Evolutionary conservation across 805 yeast species (phyloP), one percentile per base, ranked within the genome.

Genomic region (Cyberlindnera veronae): DNA sequence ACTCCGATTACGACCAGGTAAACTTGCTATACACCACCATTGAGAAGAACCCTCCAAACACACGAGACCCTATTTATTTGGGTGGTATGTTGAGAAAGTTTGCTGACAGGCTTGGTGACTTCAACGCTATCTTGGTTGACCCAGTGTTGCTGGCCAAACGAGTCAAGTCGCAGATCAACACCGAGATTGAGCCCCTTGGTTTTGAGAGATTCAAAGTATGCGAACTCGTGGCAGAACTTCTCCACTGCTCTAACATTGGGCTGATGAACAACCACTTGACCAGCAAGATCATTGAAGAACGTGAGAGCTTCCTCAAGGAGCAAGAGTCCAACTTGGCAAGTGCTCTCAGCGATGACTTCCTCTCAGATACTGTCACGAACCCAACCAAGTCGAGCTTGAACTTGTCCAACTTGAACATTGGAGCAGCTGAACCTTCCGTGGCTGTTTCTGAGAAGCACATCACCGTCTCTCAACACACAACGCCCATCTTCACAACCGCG

Each of bases 231-330:
- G 99, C 99, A 0, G 99, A 93, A 58, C 70, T 93, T 32, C 69
- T 93, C 37, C 99, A 93, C 63, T 93, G 99, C 58, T 88, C 96
- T 10, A 93, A 93, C 63, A 93, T 93, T 95, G 86, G 85, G 3
- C 69, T 93, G 21, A 72, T 93, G 42, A 93, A 91, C 60, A 90
- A 90, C 45, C 77, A 75, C 24, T 69, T 73, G 28, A 90, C 90
- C 38, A 81, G 86, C 55, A 68, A 68, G 33, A 72, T 88, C 24
- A 76, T 89, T 19, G 60, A 66, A 26, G 81, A 84, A 44, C 76
- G 97, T 32, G 96, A 91, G 52, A 61, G 60, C 9, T 76, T 80
- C 44, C 71, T 96, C 29, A 62, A 36, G 37, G 52, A 50, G 18
- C 56, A 53, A 29, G 50, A 59, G 11, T 36, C 55, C 16, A 48